These are phyloP conservation scores for rapeseed (Brassica napus) DNA, from an alignment of 345 rosid species.

Conservation along the genomic window DNA sequence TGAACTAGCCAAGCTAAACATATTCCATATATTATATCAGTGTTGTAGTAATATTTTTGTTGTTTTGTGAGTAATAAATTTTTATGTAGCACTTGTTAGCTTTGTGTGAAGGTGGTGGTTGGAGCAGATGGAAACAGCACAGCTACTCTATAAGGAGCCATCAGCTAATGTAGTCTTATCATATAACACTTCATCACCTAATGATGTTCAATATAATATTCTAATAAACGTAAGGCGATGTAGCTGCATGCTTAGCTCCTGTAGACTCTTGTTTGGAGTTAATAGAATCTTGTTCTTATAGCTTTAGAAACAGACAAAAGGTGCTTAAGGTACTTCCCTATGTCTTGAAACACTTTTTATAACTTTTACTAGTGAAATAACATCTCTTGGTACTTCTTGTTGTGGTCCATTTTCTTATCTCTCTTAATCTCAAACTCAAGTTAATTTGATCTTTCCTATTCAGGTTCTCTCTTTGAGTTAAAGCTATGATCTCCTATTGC, in stretches of 20 bases:
- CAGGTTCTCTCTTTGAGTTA: neutral
- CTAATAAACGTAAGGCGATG: neutral
- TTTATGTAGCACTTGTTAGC: neutral
- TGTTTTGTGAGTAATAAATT: neutral
- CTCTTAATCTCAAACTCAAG: neutral
- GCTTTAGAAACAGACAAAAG: neutral
- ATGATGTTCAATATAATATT: neutral
- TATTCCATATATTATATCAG: neutral
- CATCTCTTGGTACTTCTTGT: neutral
- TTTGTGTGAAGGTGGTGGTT: neutral
- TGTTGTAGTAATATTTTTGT: neutral
- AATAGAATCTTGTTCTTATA: neutral
- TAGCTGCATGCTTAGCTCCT: neutral
- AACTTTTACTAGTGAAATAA: neutral
- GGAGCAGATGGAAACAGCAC: neutral
- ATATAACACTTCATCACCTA: neutral
- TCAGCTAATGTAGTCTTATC: neutral
- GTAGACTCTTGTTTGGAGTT: neutral
- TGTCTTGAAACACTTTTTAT: neutral
- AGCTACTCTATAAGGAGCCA: neutral
- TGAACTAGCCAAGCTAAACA: neutral
- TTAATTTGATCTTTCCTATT: neutral
- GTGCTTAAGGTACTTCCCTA: neutral
- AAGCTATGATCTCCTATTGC: conserved; percentile 3
- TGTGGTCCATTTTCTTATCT: neutral